phyloP scores from a whole-genome alignment of 306 rosid genomes.

The Rosa multiflora region DNA sequence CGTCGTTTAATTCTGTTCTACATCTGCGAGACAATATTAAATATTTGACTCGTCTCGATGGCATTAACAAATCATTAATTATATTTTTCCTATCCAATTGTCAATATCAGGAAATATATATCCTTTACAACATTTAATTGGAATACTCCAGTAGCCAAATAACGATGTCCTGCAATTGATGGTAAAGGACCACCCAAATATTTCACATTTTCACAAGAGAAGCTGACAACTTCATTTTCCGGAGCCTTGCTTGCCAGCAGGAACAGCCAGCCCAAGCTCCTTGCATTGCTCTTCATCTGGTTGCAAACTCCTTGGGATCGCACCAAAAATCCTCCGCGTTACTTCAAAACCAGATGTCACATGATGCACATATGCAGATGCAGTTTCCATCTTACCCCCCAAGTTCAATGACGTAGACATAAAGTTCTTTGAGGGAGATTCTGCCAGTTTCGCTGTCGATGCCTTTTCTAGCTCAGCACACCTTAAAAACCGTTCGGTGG shows the following conservation, averaged over 20 bases:
- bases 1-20: background rate
- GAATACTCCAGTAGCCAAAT: background rate
- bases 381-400: constrained; percentile 47
- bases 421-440: constrained; percentile 39
- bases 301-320: constrained; percentile 74
- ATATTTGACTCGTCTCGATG: background rate
- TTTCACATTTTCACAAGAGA: background rate
- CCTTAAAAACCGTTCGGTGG: constrained; percentile 75
- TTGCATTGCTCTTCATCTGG: constrained; percentile 75
- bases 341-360: constrained; percentile 71
- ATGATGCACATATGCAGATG: constrained; percentile 71
- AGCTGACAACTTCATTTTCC: constrained; percentile 24
- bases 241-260: constrained; percentile 34
- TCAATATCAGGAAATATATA: no score
- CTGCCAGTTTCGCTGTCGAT: constrained; percentile 23
- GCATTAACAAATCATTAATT: background rate
- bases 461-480: constrained; percentile 53
- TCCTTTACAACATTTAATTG: background rate
- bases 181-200: background rate
- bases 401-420: constrained; percentile 51
- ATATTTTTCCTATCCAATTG: background rate
- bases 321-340: constrained; percentile 79
- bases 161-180: constrained; percentile 1
- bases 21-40: background rate
- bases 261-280: constrained; percentile 63